phyloP scores from a whole-genome alignment of 2,329 filamentous ascomycete genomes.

The Talaromyces sp. region DNA sequence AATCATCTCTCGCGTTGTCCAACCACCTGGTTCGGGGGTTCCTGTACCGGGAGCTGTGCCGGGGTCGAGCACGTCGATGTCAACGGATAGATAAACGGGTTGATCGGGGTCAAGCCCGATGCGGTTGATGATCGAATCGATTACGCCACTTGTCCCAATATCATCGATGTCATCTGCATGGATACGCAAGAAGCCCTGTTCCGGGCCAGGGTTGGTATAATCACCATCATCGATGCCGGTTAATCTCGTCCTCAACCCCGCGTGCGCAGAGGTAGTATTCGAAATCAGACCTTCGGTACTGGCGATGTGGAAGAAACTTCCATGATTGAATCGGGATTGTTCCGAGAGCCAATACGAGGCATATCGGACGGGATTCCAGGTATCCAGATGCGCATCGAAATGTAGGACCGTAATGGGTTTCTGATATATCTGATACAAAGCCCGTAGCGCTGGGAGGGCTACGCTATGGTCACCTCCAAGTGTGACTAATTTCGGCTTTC shows the following conservation, averaged over 20 bases:
- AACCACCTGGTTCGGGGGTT: slow-evolving; percentile 84
- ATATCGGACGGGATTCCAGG: slow-evolving; percentile 76
- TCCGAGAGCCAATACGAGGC: slow-evolving; percentile 67
- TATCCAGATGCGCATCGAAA: slow-evolving; percentile 76
- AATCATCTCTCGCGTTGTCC: slow-evolving; percentile 85
- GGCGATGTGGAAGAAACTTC: slow-evolving; percentile 88
- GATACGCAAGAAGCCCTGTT: slow-evolving; percentile 75
- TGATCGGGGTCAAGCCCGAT: slow-evolving; percentile 62
- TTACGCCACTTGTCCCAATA: slow-evolving; percentile 65
- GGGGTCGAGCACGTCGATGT: slow-evolving; percentile 77
- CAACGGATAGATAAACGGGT: slow-evolving; percentile 75
- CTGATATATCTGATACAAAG: slow-evolving; percentile 58
- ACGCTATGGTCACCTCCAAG: slow-evolving; percentile 71
- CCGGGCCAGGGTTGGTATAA: slow-evolving; percentile 63
- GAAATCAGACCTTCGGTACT: slow-evolving; percentile 72
- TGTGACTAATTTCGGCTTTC: slow-evolving; percentile 55
- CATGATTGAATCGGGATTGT: slow-evolving; percentile 76
- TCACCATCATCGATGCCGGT: slow-evolving; percentile 60
- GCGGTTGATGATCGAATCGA: slow-evolving; percentile 63
- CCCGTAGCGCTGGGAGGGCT: slow-evolving; percentile 63
- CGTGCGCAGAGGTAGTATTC: slow-evolving; percentile 72
- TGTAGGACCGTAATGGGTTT: slow-evolving; percentile 64
- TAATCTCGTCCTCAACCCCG: slow-evolving; percentile 73
- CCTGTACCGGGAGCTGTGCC: slow-evolving; percentile 69
- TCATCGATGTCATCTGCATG: slow-evolving; percentile 85